phyloP scores from a whole-genome alignment of 1,284 basidiomycete species.

The Trametes pubescens region DNA sequence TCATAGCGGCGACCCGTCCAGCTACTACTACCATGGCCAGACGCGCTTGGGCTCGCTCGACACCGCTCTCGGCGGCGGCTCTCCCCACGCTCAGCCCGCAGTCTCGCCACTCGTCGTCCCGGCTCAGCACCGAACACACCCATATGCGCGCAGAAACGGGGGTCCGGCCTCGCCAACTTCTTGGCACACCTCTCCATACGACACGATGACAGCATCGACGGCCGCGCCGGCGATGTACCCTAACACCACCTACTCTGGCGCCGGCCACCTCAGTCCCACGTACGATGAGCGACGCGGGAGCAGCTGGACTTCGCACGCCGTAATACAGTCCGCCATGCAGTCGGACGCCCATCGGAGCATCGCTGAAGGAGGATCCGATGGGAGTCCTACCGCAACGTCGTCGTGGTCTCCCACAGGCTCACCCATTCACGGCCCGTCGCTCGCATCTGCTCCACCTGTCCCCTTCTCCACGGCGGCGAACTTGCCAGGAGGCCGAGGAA shows the following conservation, averaged over 20 bases:
- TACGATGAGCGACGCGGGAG: conserved; percentile 35
- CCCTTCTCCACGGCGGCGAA: conserved; percentile 34
- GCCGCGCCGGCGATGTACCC: conserved; percentile 30
- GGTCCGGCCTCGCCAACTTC: conserved; percentile 29
- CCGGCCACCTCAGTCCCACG: conserved; percentile 27
- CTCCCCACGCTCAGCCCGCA: conserved; percentile 23
- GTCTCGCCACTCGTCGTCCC: conserved; percentile 25
- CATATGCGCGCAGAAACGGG: conserved; percentile 25
- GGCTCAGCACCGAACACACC: conserved; percentile 27
- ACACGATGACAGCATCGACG: conserved; percentile 26
- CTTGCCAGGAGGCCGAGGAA: conserved; percentile 37
- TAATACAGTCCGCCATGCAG: conserved; percentile 22
- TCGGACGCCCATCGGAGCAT: conserved; percentile 31
- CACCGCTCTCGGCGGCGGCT: conserved; percentile 26
- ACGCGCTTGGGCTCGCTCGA: conserved; percentile 29
- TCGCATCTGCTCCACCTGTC: conserved; percentile 39
- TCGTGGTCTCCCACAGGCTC: conserved; percentile 37
- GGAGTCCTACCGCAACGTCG: conserved; percentile 28
- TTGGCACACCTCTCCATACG: conserved; percentile 32
- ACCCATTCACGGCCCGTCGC: conserved; percentile 33
- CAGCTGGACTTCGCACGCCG: conserved; percentile 34
- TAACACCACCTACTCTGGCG: conserved; percentile 26
- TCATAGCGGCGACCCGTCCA: conserved; percentile 30
- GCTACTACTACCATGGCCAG: conserved; percentile 34
- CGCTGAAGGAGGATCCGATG: conserved; percentile 30